A percentile compares a stretch with the other conserved stretches of the same genome.
Conservation (phyloP, 2,329 filamentous ascomycete genomes). For the Penicillium sp. region DNA sequence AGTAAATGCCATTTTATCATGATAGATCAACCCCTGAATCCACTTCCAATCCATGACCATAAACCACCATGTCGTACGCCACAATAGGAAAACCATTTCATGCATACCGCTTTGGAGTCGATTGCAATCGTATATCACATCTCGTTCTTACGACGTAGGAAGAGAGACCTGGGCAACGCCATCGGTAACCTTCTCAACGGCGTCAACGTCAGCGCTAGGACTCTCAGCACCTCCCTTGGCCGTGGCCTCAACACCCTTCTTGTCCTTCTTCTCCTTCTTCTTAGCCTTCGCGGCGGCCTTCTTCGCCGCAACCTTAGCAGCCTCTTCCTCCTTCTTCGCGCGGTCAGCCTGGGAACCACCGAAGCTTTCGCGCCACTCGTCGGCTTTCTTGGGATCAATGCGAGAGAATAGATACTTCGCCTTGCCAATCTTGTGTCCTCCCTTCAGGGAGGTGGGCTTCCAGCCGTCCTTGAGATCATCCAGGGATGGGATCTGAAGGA, state of each 20-base stretch:
- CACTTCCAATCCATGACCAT: slow-evolving; percentile 12
- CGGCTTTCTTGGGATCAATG: slow-evolving; percentile 80
- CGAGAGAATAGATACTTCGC: slow-evolving; percentile 79
- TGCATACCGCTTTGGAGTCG: slow-evolving; percentile 3
- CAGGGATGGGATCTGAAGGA: slow-evolving; percentile 63
- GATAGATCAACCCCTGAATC: slow-evolving; percentile 10
- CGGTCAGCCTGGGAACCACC: slow-evolving; percentile 70
- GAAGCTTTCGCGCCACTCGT: slow-evolving; percentile 80
- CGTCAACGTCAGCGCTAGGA: slow-evolving; percentile 35
- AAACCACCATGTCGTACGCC: slow-evolving; percentile 18
- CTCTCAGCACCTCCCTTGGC: slow-evolving; percentile 41
- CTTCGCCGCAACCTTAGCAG: slow-evolving; percentile 45
- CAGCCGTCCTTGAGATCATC: slow-evolving; percentile 61
- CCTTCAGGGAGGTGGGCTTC: slow-evolving; percentile 62
- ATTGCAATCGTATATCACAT: background rate
- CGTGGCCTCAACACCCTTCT: slow-evolving; percentile 42
- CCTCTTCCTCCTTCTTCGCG: slow-evolving; percentile 67
- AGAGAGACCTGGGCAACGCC: slow-evolving; percentile 48
- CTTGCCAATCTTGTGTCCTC: slow-evolving; percentile 80
- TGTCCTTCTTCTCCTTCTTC: slow-evolving; percentile 41
- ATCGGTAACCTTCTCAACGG: slow-evolving; percentile 46
- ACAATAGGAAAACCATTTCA: slow-evolving; percentile 11
- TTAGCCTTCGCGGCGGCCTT: slow-evolving; percentile 43
- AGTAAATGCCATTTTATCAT: slow-evolving; percentile 16
- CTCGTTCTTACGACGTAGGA: slow-evolving; percentile 39